Percentiles rank a stretch among this genome's conserved stretches.
These are phyloP conservation scores for Salvia hispanica DNA, from an alignment of 257 asterid genomes.

Conservation along the genomic window DNA sequence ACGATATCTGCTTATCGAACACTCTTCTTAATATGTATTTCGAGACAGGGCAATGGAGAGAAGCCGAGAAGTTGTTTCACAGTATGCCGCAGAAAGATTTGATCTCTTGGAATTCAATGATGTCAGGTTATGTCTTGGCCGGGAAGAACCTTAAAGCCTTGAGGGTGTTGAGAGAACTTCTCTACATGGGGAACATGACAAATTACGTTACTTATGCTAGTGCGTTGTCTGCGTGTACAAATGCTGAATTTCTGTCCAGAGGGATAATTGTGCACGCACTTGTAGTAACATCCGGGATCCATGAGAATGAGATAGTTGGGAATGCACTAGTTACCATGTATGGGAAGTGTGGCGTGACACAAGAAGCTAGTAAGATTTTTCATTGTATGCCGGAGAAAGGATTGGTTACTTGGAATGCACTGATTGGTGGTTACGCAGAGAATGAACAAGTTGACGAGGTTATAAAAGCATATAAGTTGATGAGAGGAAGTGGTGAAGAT, in stretches of 20 bases:
- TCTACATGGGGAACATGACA: slow-evolving; percentile 38
- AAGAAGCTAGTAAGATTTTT: slow-evolving; percentile 61
- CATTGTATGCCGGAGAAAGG: slow-evolving; percentile 58
- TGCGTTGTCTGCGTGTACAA: slow-evolving; percentile 68
- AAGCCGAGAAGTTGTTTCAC: slow-evolving; percentile 60
- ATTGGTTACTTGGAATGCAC: slow-evolving; percentile 85
- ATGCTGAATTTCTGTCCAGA: slow-evolving; percentile 51
- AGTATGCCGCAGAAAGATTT: slow-evolving; percentile 63
- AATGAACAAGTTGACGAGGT: slow-evolving; percentile 54
- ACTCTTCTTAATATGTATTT: slow-evolving; percentile 80
- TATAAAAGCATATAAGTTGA: slow-evolving; percentile 46
- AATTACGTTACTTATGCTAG: slow-evolving; percentile 76
- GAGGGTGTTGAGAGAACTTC: slow-evolving; percentile 49
- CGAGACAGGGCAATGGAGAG: slow-evolving; percentile 49
- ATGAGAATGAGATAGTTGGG: slow-evolving; percentile 61
- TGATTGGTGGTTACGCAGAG: slow-evolving; percentile 73
- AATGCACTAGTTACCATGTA: slow-evolving; percentile 90
- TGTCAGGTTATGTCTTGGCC: slow-evolving; percentile 67
- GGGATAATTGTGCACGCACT: slow-evolving; percentile 69
- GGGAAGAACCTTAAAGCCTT: slow-evolving; percentile 61
- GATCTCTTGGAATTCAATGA: slow-evolving; percentile 88
- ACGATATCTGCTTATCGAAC: slow-evolving; percentile 61
- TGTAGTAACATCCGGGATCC: slow-evolving; percentile 57
- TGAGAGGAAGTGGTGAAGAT: slow-evolving; percentile 51
- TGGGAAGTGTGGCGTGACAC: slow-evolving; percentile 63